Evolutionary conservation across 2,329 filamentous ascomycete species (phyloP).

Genomic region (Septoria petroselini): DNA sequence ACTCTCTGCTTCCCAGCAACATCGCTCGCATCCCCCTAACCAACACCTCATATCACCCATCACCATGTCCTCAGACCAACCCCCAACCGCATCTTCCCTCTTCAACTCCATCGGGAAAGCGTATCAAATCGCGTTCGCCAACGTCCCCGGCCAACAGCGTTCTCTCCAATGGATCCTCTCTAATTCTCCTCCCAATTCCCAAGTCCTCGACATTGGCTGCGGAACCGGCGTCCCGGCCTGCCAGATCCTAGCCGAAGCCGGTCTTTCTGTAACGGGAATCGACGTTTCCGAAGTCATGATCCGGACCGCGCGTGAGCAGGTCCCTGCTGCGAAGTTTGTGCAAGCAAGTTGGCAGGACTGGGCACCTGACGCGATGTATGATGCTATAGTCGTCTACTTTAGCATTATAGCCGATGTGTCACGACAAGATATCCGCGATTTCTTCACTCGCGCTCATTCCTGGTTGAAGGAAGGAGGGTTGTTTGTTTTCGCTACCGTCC

Average conservation of each 20-base stretch:
- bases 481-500: background rate
- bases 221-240: slow-evolving; percentile 37
- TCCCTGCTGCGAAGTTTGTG: slow-evolving; percentile 10
- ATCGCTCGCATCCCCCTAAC: too few species aligned
- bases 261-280: slow-evolving; percentile 32
- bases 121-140: slow-evolving; percentile 13
- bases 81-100: too few species aligned
- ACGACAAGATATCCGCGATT: background rate
- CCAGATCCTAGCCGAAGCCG: slow-evolving; percentile 30
- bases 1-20: too few species aligned
- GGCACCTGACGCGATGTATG: background rate
- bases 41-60: too few species aligned
- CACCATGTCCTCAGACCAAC: too few species aligned
- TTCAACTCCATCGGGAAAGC: too few species aligned
- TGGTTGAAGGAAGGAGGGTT: background rate
- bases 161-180: slow-evolving; percentile 17
- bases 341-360: background rate
- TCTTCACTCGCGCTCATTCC: background rate
- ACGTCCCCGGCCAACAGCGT: slow-evolving; percentile 2
- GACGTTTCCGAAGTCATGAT: slow-evolving; percentile 37
- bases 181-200: slow-evolving; percentile 14
- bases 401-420: slow-evolving; percentile 2
- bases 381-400: slow-evolving; percentile 10
- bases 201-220: slow-evolving; percentile 36
- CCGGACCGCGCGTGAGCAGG: slow-evolving; percentile 24